Evolutionary conservation across 1,284 basidiomycete genomes (phyloP), one percentile per base, ranked within the genome.

Genomic region (Microbotryum intermedium): DNA sequence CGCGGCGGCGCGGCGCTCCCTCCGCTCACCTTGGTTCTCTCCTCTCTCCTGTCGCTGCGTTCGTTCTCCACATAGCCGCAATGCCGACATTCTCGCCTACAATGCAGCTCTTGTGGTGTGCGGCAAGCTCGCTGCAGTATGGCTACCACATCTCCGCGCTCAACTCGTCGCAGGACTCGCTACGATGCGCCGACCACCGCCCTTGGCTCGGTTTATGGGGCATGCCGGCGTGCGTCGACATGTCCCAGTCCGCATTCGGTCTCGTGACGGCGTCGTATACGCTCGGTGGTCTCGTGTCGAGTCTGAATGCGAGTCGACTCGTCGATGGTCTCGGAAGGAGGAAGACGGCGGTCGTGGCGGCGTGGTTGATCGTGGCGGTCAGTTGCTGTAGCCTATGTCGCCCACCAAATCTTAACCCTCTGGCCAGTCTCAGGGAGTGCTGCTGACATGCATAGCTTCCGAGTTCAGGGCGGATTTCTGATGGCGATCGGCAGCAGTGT

Each of bases 251-350:
- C 49, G 53, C 29, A 2, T 52, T 50, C 45, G 58, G 63, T 56
- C 62, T 70, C 13, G 59, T 72, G 48, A 75, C 73, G 0, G 65
- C 73, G 21, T 70, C 72, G 18, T 77, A 75, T 60, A 76, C 76
- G 2, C 58, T 75, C 34, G 76, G 76, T 5, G 76, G 76, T 16
- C 66, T 76, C 3, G 49, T 70, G 2, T 70, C 71, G 21, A 71
- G 70, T 26, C 23, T 74, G 5, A 39, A 52, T 11, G 64, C 73
- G 11, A 71, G 71, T 0, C 48, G 48, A 30, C 25, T 72, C n/a
- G 61, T 70, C 18, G 60, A 64, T 16, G 45, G 52, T 2, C 51
- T 34, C 18, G 72, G 72, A 1, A 66, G 65, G 50, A 61, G 55
- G 29, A 30, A 52, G 11, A 64, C 65, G 26, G 66, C 68, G 8